These are phyloP conservation scores for Herpotrichia juniperi DNA, from an alignment of 2,329 filamentous ascomycete genomes.

Conservation along the genomic window DNA sequence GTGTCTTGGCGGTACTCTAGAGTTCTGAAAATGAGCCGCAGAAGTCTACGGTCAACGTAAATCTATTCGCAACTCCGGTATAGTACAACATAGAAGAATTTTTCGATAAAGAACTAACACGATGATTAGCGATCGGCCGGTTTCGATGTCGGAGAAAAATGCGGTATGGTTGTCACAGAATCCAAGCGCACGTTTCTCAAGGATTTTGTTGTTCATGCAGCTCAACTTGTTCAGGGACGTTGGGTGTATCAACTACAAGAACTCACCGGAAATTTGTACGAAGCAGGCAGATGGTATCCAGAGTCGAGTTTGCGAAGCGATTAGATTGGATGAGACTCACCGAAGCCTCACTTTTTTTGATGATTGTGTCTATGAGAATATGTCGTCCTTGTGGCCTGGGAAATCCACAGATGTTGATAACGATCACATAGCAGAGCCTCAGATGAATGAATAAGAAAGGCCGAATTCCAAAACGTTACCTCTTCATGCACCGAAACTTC, in stretches of 20 bases:
- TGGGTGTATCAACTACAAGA: constrained; percentile 17
- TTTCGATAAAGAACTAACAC: background rate
- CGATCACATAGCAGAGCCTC: too few species aligned
- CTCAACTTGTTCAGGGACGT: background rate
- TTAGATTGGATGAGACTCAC: background rate
- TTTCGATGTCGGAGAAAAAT: constrained; percentile 11
- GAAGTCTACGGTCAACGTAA: constrained; percentile 5
- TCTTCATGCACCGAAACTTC: background rate
- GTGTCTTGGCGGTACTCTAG: constrained; percentile 2
- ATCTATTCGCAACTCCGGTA: constrained; percentile 1
- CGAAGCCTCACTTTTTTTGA: background rate
- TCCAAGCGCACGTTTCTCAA: background rate
- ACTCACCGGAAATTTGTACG: constrained; percentile 4
- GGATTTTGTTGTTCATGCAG: constrained; percentile 8
- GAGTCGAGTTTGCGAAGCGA: constrained; percentile 7
- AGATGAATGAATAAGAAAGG: background rate
- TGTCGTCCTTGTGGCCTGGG: background rate
- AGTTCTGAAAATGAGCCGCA: background rate
- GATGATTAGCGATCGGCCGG: background rate
- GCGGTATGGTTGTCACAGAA: constrained; percentile 11
- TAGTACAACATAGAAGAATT: background rate
- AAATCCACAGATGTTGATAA: background rate
- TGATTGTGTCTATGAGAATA: background rate
- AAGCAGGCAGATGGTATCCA: constrained; percentile 10
- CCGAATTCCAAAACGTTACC: background rate